Evolutionary conservation across 164 flowering plant genomes (phyloP), one percentile per base, ranked within the genome.

Genomic region (Taxillus chinensis): DNA sequence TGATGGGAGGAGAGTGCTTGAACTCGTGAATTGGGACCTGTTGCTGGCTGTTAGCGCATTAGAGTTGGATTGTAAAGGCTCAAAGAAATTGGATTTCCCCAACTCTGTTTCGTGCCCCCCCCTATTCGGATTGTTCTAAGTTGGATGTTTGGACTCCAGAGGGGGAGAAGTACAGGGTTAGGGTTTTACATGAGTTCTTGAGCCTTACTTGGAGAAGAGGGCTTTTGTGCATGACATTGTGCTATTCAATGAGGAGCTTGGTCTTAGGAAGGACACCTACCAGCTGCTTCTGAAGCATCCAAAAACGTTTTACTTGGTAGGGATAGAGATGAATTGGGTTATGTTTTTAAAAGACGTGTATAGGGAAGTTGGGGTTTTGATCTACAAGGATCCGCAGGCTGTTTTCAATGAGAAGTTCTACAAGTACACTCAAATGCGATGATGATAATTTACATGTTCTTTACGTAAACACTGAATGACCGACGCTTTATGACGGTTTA

Each of bases 201-300:
- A 91, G 83, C 83, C 74, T 88, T 86, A 86, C 96, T 78, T 91
- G 82, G 97, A 91, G 90, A 91, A 88, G 75, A 82, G 83, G 69
- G 97, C 96, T 37, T 79, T 78, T 2, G 86, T 91, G 42, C 97
- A 91, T 72, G 85, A 88, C 45, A 78, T 91, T 41, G 93, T 91
- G 68, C 96, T 86, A 79, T 77, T 90, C 57, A 90, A 84, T 76
- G 90, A 90, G 70, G 97, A 91, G 74, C 79, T 95, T 49, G 78
- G 89, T 70, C 87, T 95, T 62, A 89, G 96, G 3, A 89, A 82
- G 72, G 87, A 85, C 61, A 89, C 96, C 52, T 91, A 91, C 53
- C 81, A 87, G 73, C 83, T 90, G 92, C 83, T 90, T 52, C 45
- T 67, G 68, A 87, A 79, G 76, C 95, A 87, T 73, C 86, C 92